Evolutionary conservation across 768 basidiomycete genomes (phyloP).

Genomic region (Lactifluus rugatus): DNA sequence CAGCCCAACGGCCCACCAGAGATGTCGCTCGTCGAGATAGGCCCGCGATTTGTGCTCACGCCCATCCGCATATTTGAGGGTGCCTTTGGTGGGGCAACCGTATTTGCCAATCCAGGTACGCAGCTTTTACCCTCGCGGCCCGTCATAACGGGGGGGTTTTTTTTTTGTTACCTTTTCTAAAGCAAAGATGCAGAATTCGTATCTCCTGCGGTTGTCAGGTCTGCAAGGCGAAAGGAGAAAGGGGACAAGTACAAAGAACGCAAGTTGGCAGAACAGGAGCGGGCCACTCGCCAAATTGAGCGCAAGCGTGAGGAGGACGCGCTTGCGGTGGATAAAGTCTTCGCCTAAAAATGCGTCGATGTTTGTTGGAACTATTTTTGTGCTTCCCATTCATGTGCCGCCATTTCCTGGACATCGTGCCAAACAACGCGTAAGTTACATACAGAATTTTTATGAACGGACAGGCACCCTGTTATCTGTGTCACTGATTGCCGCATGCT

Average conservation of each 20-base stretch:
- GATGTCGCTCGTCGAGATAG: conserved; percentile 90
- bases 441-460: too few relatives aligned
- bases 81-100: conserved; percentile 88
- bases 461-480: too few relatives aligned
- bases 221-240: conserved; percentile 55
- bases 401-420: not conserved
- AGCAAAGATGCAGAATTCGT: conserved; percentile 62
- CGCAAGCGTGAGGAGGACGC: conserved; percentile 64
- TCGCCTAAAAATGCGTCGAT: conserved; percentile 46
- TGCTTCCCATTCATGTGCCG: not conserved
- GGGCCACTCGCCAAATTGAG: conserved; percentile 49
- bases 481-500: not conserved
- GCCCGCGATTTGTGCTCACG: conserved; percentile 92
- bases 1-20: conserved; percentile 80
- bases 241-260: conserved; percentile 75
- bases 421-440: not conserved
- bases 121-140: not conserved
- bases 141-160: not conserved
- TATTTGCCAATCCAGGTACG: conserved; percentile 91
- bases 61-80: conserved; percentile 99
- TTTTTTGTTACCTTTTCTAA: not conserved
- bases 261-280: conserved; percentile 69
- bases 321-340: conserved; percentile 81
- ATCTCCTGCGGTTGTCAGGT: conserved; percentile 74
- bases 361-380: conserved; percentile 3